phyloP scores from a whole-genome alignment of 192 early-diverging fungal species.

The Podila epicladia region DNA sequence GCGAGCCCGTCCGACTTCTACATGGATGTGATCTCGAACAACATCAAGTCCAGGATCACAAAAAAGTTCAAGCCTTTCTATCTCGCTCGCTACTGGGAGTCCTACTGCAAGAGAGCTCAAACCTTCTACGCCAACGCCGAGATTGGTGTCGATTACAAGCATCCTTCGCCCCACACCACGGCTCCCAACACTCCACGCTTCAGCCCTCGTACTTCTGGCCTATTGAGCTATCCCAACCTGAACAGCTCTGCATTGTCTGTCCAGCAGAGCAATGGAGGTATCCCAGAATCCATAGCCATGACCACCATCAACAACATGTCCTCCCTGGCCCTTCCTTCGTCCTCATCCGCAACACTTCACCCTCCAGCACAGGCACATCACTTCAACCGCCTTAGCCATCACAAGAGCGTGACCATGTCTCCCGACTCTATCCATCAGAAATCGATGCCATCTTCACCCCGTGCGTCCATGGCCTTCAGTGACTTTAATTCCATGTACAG shows the following conservation, averaged over 20 bases:
- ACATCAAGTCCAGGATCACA: conserved; percentile 50
- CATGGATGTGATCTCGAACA: conserved; percentile 74
- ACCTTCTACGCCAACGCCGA: conserved; percentile 18
- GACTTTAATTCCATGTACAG: conserved; percentile 34
- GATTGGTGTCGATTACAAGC: conserved; percentile 15
- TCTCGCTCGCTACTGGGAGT: conserved; percentile 61
- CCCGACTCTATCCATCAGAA: conserved; percentile 2
- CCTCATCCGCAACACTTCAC: conserved; percentile 6
- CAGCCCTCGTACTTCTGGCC: conserved; percentile 8
- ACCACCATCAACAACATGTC: conserved; percentile 9
- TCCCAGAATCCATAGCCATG: conserved; percentile 32
- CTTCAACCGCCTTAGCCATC: conserved; percentile 5
- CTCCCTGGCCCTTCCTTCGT: neutral
- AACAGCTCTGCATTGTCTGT: conserved; percentile 21
- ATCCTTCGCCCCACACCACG: conserved; percentile 50
- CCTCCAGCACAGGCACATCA: conserved; percentile 15
- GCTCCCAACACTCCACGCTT: conserved; percentile 8
- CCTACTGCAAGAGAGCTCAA: conserved; percentile 46
- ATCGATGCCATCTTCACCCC: conserved; percentile 16
- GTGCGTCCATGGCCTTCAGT: conserved; percentile 28
- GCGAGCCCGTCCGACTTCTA: conserved; percentile 66
- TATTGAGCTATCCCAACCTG: conserved; percentile 17
- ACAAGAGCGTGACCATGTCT: conserved; percentile 26
- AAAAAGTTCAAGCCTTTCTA: conserved; percentile 52
- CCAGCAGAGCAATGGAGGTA: conserved; percentile 10